phyloP scores from a whole-genome alignment of 495 filamentous ascomycete genomes.

The Aspergillus nanangensis region DNA sequence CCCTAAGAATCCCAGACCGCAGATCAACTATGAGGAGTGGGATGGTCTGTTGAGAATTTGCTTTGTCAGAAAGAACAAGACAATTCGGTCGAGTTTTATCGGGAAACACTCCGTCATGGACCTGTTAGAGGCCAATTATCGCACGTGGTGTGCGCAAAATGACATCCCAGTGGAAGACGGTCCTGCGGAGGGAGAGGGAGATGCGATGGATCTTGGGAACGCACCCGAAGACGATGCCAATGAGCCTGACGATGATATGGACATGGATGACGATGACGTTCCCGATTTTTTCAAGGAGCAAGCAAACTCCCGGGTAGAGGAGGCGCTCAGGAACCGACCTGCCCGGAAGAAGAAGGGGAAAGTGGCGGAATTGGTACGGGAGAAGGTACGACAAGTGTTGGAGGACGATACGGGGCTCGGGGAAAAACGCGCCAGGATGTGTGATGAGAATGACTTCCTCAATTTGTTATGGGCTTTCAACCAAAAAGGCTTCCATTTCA shows the following conservation, averaged over 20 bases:
- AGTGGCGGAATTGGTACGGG: constrained; percentile 70
- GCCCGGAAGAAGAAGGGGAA: constrained; percentile 68
- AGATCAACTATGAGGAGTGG: constrained; percentile 90
- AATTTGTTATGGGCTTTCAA: constrained; percentile 74
- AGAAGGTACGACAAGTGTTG: constrained; percentile 79
- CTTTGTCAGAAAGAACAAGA: constrained; percentile 77
- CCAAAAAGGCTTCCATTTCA: constrained; percentile 90
- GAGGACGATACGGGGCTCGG: constrained; percentile 70
- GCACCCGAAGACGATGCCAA: constrained; percentile 24
- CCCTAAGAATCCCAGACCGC: constrained; percentile 74
- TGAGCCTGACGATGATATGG: constrained; percentile 46
- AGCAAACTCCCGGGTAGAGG: constrained; percentile 39
- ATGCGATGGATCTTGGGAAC: constrained; percentile 43
- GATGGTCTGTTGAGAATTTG: constrained; percentile 82
- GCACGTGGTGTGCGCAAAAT: constrained; percentile 82
- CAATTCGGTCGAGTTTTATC: constrained; percentile 71
- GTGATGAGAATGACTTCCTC: constrained; percentile 88
- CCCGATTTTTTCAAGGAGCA: constrained; percentile 77
- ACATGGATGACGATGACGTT: constrained; percentile 57
- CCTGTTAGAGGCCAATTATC: constrained; percentile 80
- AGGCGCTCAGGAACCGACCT: constrained; percentile 37
- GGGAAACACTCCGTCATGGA: constrained; percentile 72
- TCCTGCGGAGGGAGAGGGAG: constrained; percentile 39
- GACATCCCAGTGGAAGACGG: constrained; percentile 74
- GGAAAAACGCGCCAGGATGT: constrained; percentile 76